Percentiles rank a stretch among this genome's conserved stretches.
Evolutionary conservation across 1,284 basidiomycete genomes (phyloP).

Genomic region (Sparassis latifolia): DNA sequence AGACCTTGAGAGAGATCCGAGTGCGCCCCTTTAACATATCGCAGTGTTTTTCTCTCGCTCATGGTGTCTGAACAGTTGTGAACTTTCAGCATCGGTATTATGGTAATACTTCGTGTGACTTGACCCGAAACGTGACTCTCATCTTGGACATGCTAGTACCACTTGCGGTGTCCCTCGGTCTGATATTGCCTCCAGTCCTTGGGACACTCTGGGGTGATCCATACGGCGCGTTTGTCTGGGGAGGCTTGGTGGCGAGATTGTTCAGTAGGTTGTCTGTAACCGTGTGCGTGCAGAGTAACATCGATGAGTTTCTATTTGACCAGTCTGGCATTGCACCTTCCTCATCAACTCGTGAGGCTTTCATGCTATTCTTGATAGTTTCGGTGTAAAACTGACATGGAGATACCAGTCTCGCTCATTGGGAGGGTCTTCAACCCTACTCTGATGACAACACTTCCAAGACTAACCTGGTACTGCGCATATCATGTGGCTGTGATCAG

Average conservation of each 20-base stretch:
- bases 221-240: constrained; percentile 63
- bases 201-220: constrained; percentile 55
- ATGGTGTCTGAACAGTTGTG: constrained; percentile 45
- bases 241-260: constrained; percentile 54
- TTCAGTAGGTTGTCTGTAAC: constrained; percentile 37
- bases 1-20: constrained; percentile 67
- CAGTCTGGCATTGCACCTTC: constrained; percentile 78
- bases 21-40: constrained; percentile 29
- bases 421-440: constrained; percentile 73
- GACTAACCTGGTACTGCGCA: constrained; percentile 52
- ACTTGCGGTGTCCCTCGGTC: constrained; percentile 53
- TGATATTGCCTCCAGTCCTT: constrained; percentile 48
- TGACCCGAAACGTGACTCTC: too few species aligned
- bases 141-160: constrained; percentile 33
- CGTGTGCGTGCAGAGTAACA: background rate
- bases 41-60: background rate
- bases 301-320: background rate
- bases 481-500: background rate
- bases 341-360: constrained; percentile 65
- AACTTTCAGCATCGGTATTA: constrained; percentile 70
- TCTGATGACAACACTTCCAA: constrained; percentile 74
- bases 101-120: constrained; percentile 30
- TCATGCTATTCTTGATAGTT: background rate
- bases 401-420: constrained; percentile 59
- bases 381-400: background rate